Evolutionary conservation across 805 yeast genomes (phyloP), one percentile per base, ranked within the genome.

Genomic region (Hanseniaspora guilliermondii): DNA sequence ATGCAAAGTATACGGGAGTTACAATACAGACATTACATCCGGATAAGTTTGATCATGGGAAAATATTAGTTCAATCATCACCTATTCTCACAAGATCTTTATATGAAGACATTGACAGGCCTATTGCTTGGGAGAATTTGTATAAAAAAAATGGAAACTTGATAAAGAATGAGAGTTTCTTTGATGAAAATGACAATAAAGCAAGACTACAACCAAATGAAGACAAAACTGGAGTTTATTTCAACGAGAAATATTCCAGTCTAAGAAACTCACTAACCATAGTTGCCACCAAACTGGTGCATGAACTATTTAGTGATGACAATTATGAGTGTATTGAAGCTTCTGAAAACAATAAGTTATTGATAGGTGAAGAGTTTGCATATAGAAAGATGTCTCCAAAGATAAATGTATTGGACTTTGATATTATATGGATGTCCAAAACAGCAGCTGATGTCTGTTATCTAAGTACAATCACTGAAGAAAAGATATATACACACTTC

Each of bases 11-110:
- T 17, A 83, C 97, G 0, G 98, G 97, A 0, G 95, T 87, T 17
- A 78, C 96, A 0, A 76, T 93, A 0, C 98, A 93, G 65, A 86
- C 96, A 0, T 68, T 93, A 24, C 96, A 93, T 63, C 96, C 97
- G 0, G 75, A 83, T 0, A 76, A 80, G 63, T 93, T 93, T 62
- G 98, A 93, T 61, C 72, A 70, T 35, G 98, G 98, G 1, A 70
- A 73, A 1, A 76, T 91, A 0, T 64, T 93, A 2, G 65, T 72
- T 17, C 94, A 84, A 58, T 73, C 85, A 0, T 62, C 62, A 7
- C 66, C 65, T 5, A 19, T 65, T 4, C 25, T 6, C 37, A 6
- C 40, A 16, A 22, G 22, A 21, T 14, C 39, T 46, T 19, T 41
- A 4, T 41, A 41, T 8, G 11, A 14, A 24, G 19, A 41, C 16